These are phyloP conservation scores for Candida bentonensis DNA, from an alignment of 805 yeast genomes.

Conservation along the genomic window DNA sequence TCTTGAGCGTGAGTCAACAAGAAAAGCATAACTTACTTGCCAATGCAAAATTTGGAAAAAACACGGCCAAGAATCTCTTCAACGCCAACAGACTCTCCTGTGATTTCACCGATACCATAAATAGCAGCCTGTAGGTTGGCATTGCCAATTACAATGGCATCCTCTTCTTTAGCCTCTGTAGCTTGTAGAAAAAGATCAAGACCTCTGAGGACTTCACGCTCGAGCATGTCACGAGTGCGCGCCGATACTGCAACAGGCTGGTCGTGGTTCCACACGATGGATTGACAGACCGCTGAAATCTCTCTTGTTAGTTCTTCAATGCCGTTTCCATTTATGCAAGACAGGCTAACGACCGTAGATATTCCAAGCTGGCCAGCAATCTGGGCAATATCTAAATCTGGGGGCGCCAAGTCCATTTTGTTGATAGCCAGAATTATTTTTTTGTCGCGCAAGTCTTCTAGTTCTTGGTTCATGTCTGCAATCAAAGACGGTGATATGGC, in stretches of 20 bases:
- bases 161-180: slow-evolving; percentile 22
- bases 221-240: slow-evolving; percentile 60
- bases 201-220: slow-evolving; percentile 65
- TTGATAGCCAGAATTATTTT: slow-evolving; percentile 19
- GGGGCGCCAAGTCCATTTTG: slow-evolving; percentile 19
- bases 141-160: slow-evolving; percentile 68
- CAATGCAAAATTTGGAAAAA: slow-evolving; percentile 86
- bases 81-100: slow-evolving; percentile 77
- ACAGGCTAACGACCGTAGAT: slow-evolving; percentile 24
- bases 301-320: slow-evolving; percentile 30
- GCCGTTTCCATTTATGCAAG: slow-evolving; percentile 51
- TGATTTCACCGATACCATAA: slow-evolving; percentile 82
- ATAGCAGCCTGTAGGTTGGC: slow-evolving; percentile 63
- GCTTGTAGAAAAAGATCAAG: slow-evolving; percentile 41
- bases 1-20: slow-evolving; percentile 21
- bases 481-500: neutral
- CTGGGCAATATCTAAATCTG: neutral
- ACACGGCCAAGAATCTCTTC: slow-evolving; percentile 88
- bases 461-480: slow-evolving; percentile 8
- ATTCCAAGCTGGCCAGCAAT: slow-evolving; percentile 9
- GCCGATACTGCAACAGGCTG: slow-evolving; percentile 64
- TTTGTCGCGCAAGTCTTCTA: slow-evolving; percentile 7
- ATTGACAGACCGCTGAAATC: slow-evolving; percentile 34
- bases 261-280: slow-evolving; percentile 32
- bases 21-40: slow-evolving; percentile 37